phyloP scores from a whole-genome alignment of 345 rosid genomes.

The Carallia pectinifolia region DNA sequence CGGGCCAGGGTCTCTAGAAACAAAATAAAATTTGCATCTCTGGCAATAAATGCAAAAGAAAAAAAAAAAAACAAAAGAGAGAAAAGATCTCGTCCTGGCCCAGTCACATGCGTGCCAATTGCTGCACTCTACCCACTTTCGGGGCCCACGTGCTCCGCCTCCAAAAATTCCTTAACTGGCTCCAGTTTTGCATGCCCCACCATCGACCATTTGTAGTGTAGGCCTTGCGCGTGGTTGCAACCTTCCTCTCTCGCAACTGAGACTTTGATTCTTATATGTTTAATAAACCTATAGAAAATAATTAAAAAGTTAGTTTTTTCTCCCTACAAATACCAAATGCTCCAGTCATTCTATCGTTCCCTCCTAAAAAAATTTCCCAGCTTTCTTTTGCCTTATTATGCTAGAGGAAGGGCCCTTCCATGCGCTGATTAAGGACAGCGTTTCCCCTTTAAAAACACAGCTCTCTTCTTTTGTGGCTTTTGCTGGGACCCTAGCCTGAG shows the following conservation, averaged over 20 bases:
- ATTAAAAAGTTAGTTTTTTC: background rate
- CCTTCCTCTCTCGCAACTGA: background rate
- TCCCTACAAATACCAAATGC: constrained; percentile 38
- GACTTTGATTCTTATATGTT: background rate
- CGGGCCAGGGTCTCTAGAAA: too few relatives aligned
- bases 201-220: background rate
- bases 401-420: background rate
- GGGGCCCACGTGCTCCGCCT: constrained; percentile 6
- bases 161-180: constrained; percentile 32
- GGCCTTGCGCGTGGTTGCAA: constrained; percentile 9
- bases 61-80: background rate
- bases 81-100: background rate
- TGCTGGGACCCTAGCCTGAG: constrained; percentile 28
- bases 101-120: constrained; percentile 42
- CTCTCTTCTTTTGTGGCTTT: too few relatives aligned
- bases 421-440: constrained; percentile 5
- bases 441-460: too few relatives aligned
- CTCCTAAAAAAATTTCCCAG: background rate
- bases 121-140: background rate
- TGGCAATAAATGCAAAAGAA: too few relatives aligned
- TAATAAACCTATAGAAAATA: background rate
- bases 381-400: too few relatives aligned
- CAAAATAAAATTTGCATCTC: background rate
- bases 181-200: constrained; percentile 25
- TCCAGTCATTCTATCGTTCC: background rate